A percentile compares a stretch with the other conserved stretches of the same genome.
These are phyloP conservation scores for Elsinoe fawcettii DNA, from an alignment of 2,329 filamentous ascomycete genomes.

Conservation along the genomic window DNA sequence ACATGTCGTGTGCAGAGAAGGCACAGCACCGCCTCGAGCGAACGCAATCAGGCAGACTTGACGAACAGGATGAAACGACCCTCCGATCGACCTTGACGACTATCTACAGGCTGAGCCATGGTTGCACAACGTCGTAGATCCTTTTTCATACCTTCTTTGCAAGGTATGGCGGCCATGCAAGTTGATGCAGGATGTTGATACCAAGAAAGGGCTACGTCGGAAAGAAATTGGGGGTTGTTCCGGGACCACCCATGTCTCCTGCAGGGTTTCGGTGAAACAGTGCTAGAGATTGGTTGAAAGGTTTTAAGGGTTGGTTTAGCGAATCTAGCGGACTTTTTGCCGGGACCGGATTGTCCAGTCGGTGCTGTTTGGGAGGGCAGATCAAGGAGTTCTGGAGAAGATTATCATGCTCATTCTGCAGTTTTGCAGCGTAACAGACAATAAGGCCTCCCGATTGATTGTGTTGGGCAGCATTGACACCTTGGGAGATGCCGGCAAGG, in stretches of 20 bases:
- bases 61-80: neutral
- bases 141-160: neutral
- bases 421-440: neutral
- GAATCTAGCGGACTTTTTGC: neutral
- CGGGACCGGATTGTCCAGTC: neutral
- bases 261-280: neutral
- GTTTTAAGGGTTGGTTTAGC: neutral
- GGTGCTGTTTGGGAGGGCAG: neutral
- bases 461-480: neutral
- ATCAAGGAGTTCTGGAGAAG: neutral
- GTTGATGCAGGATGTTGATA: conserved; percentile 1
- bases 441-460: neutral
- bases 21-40: neutral
- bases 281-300: neutral
- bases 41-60: neutral
- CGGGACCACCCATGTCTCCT: neutral
- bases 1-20: too few relatives aligned
- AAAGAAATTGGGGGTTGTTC: conserved; percentile 3
- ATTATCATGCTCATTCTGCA: neutral
- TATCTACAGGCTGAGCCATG: neutral
- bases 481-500: neutral
- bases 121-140: neutral
- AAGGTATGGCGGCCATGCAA: neutral
- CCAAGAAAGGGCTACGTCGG: neutral
- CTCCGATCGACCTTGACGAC: neutral